Evolutionary conservation across 768 basidiomycete genomes (phyloP), one percentile per base, ranked within the genome.

Genomic region (Harrya chromipes): DNA sequence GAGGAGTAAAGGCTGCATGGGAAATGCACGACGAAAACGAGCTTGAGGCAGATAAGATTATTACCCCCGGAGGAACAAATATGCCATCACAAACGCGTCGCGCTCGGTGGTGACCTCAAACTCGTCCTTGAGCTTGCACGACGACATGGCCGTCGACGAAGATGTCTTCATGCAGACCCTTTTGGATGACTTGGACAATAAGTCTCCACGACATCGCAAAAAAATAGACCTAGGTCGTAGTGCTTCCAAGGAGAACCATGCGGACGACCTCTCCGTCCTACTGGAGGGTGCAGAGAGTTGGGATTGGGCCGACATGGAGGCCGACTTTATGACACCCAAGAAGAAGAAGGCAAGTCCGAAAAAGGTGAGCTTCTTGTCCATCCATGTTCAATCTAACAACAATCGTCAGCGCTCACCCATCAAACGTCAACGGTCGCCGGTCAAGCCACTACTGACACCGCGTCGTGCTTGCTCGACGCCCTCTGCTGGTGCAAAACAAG

Each of bases 251-350:
- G 27, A 67, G 59, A 56, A 26, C 21, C 26, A 44, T 20, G 49
- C 4, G 6, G 34, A 36, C 23, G 79, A 84, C 52, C 56, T 84
- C 26, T 61, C 68, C 3, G 60, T 67, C 4, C 71, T 87, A 13
- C 59, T 85, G n/a, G 78, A 83, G 24, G 87, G 84, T 0, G 81
- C 80, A 1, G 86, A 85, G 58, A 71, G 76, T 33, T 86, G 85
- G 83, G 83, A 89, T 55, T 82, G 84, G 79, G 72, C 78, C 27
- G 79, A 82, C 51, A 77, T 78, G 72, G 70, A 74, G 43, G 63
- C 69, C 0, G 78, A 81, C 51, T 73, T 74, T 26, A 52, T 78
- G 37, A 77, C 76, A 2, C 82, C 82, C 4, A 75, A 72, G 49
- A 83, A 80, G 48, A 70, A 72, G 27, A 62, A 61, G 3, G 55